These are phyloP conservation scores for Botrytis medusae DNA, from an alignment of 2,329 filamentous ascomycete genomes.

Conservation along the genomic window DNA sequence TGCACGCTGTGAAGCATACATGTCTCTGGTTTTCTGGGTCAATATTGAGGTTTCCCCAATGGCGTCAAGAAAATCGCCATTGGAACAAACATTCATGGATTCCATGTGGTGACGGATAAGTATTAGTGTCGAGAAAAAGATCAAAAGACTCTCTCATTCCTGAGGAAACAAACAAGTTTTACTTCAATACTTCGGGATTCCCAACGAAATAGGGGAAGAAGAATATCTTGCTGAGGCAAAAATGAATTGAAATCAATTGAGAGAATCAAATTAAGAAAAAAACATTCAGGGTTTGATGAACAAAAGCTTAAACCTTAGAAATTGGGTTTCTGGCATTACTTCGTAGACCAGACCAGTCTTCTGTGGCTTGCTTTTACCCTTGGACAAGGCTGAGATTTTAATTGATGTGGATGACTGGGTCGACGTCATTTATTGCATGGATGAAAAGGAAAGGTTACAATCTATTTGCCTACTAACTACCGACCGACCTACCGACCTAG, in stretches of 20 bases:
- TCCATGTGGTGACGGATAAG: slow-evolving; percentile 6
- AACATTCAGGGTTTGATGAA: background rate
- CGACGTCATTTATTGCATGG: background rate
- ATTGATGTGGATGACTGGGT: background rate
- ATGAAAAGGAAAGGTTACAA: background rate
- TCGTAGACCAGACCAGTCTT: background rate
- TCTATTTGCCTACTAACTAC: background rate
- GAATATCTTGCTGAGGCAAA: background rate
- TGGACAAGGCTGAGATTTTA: background rate
- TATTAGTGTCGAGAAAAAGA: background rate
- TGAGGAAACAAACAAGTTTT: background rate
- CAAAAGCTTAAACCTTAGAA: background rate
- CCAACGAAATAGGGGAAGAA: background rate
- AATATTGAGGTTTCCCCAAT: background rate
- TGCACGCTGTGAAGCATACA: slow-evolving; percentile 24
- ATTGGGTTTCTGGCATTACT: background rate
- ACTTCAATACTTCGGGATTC: background rate
- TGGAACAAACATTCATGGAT: background rate
- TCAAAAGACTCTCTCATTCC: slow-evolving; percentile 7
- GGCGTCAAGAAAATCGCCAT: background rate
- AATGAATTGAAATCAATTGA: background rate
- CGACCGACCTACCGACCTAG: too few relatives aligned
- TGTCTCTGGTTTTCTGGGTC: slow-evolving; percentile 30
- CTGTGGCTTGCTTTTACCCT: background rate
- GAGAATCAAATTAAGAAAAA: background rate